A percentile compares a stretch with the other conserved stretches of the same genome.
Evolutionary conservation across 129 eudicot genomes (phyloP).

Genomic region (Smallanthus sonchifolius): DNA sequence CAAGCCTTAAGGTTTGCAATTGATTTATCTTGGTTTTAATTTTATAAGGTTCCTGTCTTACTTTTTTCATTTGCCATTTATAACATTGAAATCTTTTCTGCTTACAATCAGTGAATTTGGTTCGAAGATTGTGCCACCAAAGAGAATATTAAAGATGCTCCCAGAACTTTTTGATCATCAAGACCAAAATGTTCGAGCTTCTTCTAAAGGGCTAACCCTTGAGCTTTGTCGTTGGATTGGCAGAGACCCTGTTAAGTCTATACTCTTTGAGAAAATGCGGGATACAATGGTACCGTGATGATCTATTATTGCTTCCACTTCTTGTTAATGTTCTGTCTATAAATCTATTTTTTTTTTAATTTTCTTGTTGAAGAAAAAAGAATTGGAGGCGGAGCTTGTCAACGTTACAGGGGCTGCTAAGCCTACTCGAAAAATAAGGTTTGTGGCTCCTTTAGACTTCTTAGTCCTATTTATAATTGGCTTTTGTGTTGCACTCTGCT

Average conservation of each 20-base stretch:
- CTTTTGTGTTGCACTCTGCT: neutral
- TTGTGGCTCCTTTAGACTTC: neutral
- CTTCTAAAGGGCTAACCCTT: slow-evolving; percentile 93
- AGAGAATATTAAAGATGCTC: slow-evolving; percentile 97
- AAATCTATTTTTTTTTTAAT: neutral
- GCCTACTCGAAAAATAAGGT: slow-evolving; percentile 98
- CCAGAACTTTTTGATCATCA: slow-evolving; percentile 99
- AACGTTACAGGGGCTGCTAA: slow-evolving; percentile 80
- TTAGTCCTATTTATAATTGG: neutral
- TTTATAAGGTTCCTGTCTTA: neutral
- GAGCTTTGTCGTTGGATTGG: slow-evolving; percentile 99
- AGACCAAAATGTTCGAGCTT: slow-evolving; percentile 99
- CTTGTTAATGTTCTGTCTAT: neutral
- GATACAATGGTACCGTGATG: slow-evolving; percentile 82
- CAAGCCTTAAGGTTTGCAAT: slow-evolving; percentile 84
- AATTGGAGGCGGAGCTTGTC: slow-evolving; percentile 93
- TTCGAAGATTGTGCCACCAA: slow-evolving; percentile 88
- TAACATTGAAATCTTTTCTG: slow-evolving; percentile 16
- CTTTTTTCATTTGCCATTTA: neutral
- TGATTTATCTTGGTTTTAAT: neutral
- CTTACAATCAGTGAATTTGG: slow-evolving; percentile 81
- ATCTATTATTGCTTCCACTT: neutral
- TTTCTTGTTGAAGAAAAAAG: slow-evolving; percentile 68
- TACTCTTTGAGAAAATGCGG: slow-evolving; percentile 95
- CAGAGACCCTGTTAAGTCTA: slow-evolving; percentile 94